Evolutionary conservation across 83 land plant species (phyloP).

Genomic region (Diphasiastrum complanatum): DNA sequence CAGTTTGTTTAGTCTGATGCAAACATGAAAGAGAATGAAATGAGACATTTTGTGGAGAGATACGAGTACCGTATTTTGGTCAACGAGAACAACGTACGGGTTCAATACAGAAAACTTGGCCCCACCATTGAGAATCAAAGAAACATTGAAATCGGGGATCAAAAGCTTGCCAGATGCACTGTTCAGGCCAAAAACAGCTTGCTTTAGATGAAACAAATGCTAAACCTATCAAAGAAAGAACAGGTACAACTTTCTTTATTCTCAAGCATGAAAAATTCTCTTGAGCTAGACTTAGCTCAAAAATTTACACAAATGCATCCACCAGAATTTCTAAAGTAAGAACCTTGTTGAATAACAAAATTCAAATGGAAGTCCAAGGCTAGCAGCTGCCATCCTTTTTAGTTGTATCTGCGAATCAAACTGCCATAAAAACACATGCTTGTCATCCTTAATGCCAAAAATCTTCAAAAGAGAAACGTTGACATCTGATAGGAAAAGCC

Average conservation of each 20-base stretch:
- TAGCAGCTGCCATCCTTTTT: slow-evolving; percentile 26
- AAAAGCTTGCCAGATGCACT: no score
- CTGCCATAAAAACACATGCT: slow-evolving; percentile 33
- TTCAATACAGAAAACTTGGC: slow-evolving; percentile 52
- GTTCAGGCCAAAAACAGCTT: no score
- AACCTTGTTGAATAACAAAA: slow-evolving; percentile 64
- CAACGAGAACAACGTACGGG: slow-evolving; percentile 38
- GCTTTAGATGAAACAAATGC: no score
- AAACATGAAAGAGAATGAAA: not conserved
- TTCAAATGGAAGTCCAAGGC: slow-evolving; percentile 33
- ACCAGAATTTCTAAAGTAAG: not conserved
- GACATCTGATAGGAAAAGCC: no score
- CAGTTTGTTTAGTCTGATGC: no score
- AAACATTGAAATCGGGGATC: slow-evolving; percentile 45
- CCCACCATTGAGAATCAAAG: slow-evolving; percentile 38
- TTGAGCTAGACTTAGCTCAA: not conserved
- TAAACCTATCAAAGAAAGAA: no score
- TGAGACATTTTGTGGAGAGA: not conserved
- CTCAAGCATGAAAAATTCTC: no score
- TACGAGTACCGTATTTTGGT: no score
- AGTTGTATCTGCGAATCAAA: slow-evolving; percentile 51
- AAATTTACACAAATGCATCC: not conserved
- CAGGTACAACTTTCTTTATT: no score
- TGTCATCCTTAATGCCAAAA: no score
- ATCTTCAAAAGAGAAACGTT: no score